These are phyloP conservation scores for Cordyceps javanica DNA, from an alignment of 2,329 filamentous ascomycete species.

Conservation along the genomic window DNA sequence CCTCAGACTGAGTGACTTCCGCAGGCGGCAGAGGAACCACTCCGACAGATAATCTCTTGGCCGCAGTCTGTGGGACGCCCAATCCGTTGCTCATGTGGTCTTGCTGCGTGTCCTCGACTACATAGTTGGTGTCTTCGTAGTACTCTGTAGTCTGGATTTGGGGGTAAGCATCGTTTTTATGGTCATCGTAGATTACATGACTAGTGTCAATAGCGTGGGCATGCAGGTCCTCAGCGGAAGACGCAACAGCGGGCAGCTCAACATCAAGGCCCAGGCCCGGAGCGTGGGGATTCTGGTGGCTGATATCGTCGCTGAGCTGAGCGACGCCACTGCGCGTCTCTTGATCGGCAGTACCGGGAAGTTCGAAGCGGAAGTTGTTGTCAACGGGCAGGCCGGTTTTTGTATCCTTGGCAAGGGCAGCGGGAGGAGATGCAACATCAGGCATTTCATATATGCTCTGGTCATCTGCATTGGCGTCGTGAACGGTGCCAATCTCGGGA, in stretches of 20 bases:
- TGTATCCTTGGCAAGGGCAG: constrained; percentile 24
- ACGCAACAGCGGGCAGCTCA: constrained; percentile 25
- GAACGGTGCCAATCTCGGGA: constrained; percentile 33
- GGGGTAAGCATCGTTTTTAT: constrained; percentile 18
- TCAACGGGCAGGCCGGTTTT: constrained; percentile 18
- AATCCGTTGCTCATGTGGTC: constrained; percentile 31
- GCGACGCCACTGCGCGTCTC: constrained; percentile 13
- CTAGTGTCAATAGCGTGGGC: constrained; percentile 12
- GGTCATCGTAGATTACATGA: constrained; percentile 14
- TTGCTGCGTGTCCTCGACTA: constrained; percentile 15
- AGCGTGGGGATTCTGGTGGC: constrained; percentile 22
- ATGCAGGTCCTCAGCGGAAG: constrained; percentile 16
- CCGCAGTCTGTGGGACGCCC: constrained; percentile 48
- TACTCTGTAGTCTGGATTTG: constrained; percentile 27
- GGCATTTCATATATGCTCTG: constrained; percentile 23
- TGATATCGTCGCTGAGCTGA: constrained; percentile 15
- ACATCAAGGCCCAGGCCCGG: constrained; percentile 31
- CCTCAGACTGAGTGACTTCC: constrained; percentile 71
- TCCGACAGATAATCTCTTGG: constrained; percentile 58
- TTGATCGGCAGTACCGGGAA: constrained; percentile 12
- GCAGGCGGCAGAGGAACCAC: constrained; percentile 84
- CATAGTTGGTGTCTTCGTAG: constrained; percentile 27
- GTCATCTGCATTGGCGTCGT: constrained; percentile 18
- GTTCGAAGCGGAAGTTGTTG: constrained; percentile 13
- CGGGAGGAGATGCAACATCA: constrained; percentile 24